Conservation (phyloP, 73 alveolate genomes). For the Tetrahymena thermophila region DNA sequence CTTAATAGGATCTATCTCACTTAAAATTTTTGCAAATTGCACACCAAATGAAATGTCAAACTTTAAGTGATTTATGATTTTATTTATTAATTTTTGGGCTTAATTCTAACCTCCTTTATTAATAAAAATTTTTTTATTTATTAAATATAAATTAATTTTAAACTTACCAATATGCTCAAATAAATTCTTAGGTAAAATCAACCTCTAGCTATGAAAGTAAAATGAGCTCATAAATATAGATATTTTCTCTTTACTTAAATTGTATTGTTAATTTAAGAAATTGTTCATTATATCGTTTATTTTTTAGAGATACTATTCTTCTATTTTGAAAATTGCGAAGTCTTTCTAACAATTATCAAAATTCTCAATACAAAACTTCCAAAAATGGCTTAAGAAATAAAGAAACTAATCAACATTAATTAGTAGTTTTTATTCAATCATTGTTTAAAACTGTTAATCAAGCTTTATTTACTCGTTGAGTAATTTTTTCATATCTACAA, state of each 20-base stretch:
- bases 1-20: neutral
- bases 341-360: neutral
- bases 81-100: neutral
- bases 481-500: neutral
- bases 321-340: neutral
- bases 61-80: neutral
- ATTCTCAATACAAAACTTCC: neutral
- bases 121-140: no score
- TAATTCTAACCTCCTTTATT: neutral
- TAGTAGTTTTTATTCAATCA: neutral
- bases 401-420: neutral
- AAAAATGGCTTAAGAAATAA: neutral
- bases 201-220: neutral
- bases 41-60: neutral
- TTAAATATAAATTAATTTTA: no score
- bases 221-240: neutral
- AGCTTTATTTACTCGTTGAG: neutral
- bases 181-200: neutral
- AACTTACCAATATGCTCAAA: neutral
- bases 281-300: neutral
- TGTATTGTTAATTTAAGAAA: neutral
- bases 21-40: neutral
- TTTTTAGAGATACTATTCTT: neutral
- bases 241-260: neutral
- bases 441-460: neutral